phyloP scores from a whole-genome alignment of 1,284 basidiomycete species.

The Hemileia vastatrix region DNA sequence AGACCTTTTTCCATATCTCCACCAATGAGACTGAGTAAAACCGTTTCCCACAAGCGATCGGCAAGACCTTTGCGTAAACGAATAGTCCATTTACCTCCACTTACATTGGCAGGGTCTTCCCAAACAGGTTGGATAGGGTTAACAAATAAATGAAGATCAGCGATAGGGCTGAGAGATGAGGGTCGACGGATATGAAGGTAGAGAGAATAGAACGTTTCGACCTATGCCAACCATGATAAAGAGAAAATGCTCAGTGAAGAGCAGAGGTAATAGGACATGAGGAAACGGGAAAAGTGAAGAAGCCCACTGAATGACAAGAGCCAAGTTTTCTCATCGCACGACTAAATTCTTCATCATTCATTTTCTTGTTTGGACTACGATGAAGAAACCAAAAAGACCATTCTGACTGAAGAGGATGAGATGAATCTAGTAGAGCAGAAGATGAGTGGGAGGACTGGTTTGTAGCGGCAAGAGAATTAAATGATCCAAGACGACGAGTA shows the following conservation, averaged over 20 bases:
- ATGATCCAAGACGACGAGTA: slow-evolving; percentile 11
- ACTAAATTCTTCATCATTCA: slow-evolving; percentile 15
- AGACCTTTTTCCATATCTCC: slow-evolving; percentile 62
- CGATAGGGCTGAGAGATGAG: slow-evolving; percentile 61
- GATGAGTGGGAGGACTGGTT: background rate
- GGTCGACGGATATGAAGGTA: slow-evolving; percentile 69
- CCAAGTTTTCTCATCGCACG: slow-evolving; percentile 15
- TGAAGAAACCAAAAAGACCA: slow-evolving; percentile 21
- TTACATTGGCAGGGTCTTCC: slow-evolving; percentile 75
- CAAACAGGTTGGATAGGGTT: slow-evolving; percentile 70
- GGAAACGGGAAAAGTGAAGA: background rate
- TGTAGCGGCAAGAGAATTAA: slow-evolving; percentile 12
- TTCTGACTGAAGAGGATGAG: slow-evolving; percentile 7
- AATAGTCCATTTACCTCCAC: slow-evolving; percentile 87
- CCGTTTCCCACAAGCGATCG: slow-evolving; percentile 71
- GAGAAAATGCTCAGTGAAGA: no score
- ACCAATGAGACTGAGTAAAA: slow-evolving; percentile 64
- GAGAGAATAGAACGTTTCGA: slow-evolving; percentile 73
- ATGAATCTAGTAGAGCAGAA: background rate
- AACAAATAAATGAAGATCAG: slow-evolving; percentile 76
- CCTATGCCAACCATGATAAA: slow-evolving; percentile 45
- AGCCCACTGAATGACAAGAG: slow-evolving; percentile 11
- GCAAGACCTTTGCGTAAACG: slow-evolving; percentile 70
- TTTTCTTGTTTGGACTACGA: slow-evolving; percentile 13
- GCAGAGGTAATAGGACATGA: background rate